Base-by-base conservation (phyloP, 2,329 filamentous ascomycete genomes). In the Xylariaceae sp. region DNA sequence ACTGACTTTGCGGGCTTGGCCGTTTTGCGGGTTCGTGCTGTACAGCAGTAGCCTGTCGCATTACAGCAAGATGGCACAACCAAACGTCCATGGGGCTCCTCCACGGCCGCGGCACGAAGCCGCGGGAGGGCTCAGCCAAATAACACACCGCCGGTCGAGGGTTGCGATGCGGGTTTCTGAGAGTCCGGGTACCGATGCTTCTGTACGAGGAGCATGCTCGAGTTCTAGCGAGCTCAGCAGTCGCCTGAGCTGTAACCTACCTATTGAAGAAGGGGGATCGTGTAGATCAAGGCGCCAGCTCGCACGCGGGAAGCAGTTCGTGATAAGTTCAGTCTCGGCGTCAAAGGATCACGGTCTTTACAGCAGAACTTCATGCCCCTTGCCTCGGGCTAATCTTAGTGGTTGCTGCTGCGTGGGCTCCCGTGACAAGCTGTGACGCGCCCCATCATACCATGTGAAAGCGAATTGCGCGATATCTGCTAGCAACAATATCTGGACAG, bases 231-330 rank as follows among this genome's bases (percentile, higher is more conserved):
- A 17, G 13, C 21, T 17, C n/a, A 14, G 15, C 37, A 21, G 27
- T 23, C 28, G 13, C 15, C 27, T 12, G 15, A 21, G 18, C 13
- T 14, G 21, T 32, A 35, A 32, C 38, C 34, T 44, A 30, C 38
- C 34, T 29, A 41, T 37, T 34, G n/a, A 28, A 38, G 37, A 23
- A n/a, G 29, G 5, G 32, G 12, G 13, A 12, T 8, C 13, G 34
- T 11, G 28, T 13, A 29, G 26, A 17, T 27, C 17, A 9, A 18
- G 17, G 14, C 28, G n/a, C 28, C 14, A 23, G 11, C 30, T 19
- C 24, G 21, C 21, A 18, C 21, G n/a, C 8, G 16, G 16, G 9
- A n/a, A 33, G 9, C 16, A 36, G 16, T 9, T 31, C 14, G 15
- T 28, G 27, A 29, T 23, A 14, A 9, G 31, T 34, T 36, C 16